Conservation (phyloP, 2,329 filamentous ascomycete species). For the Cercospora sesami region DNA sequence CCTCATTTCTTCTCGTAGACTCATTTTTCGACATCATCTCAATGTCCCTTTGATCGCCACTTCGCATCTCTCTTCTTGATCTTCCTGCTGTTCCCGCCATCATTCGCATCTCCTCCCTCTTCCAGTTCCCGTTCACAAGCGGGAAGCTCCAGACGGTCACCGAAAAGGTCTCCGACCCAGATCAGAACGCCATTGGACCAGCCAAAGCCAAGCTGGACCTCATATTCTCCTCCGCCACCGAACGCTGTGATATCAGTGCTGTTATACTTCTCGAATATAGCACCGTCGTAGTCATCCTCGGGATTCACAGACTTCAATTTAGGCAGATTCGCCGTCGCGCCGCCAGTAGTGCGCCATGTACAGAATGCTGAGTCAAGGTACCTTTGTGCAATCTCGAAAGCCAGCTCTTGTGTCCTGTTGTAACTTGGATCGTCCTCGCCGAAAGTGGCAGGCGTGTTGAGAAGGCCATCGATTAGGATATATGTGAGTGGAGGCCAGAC, state of each 20-base stretch:
- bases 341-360: slow-evolving; percentile 68
- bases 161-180: slow-evolving; percentile 65
- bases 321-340: slow-evolving; percentile 56
- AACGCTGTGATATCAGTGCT: slow-evolving; percentile 61
- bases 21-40: background rate
- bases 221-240: slow-evolving; percentile 67
- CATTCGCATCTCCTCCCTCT: slow-evolving; percentile 14
- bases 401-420: slow-evolving; percentile 55
- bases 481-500: slow-evolving; percentile 70
- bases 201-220: slow-evolving; percentile 68
- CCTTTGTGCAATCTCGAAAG: slow-evolving; percentile 61
- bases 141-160: slow-evolving; percentile 55
- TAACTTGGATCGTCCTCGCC: slow-evolving; percentile 57
- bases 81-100: slow-evolving; percentile 6
- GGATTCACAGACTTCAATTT: slow-evolving; percentile 52
- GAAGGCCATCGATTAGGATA: slow-evolving; percentile 62
- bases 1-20: background rate
- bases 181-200: slow-evolving; percentile 70
- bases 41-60: slow-evolving; percentile 13
- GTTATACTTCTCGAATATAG: slow-evolving; percentile 71
- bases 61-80: slow-evolving; percentile 8
- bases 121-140: slow-evolving; percentile 37
- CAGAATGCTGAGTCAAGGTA: slow-evolving; percentile 69
- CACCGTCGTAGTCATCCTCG: slow-evolving; percentile 46
- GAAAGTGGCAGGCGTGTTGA: slow-evolving; percentile 60